Conservation (phyloP, 2,329 filamentous ascomycete species). For the Penicillium palitans region DNA sequence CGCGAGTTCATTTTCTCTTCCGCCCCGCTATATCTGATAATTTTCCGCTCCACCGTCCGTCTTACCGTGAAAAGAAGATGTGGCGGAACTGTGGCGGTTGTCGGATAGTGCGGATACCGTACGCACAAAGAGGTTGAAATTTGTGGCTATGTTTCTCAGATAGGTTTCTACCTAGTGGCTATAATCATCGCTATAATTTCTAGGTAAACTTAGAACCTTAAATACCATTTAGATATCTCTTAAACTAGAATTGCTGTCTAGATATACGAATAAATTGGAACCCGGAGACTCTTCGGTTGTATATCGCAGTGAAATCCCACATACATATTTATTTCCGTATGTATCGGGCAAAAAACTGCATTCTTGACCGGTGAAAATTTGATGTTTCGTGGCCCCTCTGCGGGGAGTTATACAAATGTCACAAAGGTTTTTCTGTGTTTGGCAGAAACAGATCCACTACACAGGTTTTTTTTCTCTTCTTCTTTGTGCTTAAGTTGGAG, state of each 20-base stretch:
- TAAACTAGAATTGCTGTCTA: neutral
- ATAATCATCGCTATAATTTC: neutral
- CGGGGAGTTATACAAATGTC: conserved; percentile 20
- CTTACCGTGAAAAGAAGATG: conserved; percentile 15
- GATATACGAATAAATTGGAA: neutral
- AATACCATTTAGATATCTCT: neutral
- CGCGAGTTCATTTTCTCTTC: conserved; percentile 3
- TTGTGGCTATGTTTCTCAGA: neutral
- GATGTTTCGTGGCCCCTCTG: conserved; percentile 24
- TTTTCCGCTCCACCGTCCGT: conserved; percentile 22
- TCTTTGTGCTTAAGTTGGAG: conserved; percentile 22
- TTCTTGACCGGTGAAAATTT: conserved; percentile 22
- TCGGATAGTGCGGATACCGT: conserved; percentile 25
- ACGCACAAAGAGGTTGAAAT: conserved; percentile 14
- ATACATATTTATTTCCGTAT: neutral
- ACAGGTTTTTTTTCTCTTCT: conserved; percentile 13
- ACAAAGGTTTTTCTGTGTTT: conserved; percentile 21
- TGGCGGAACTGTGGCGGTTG: conserved; percentile 12
- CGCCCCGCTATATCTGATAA: conserved; percentile 20
- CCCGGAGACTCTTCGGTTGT: neutral
- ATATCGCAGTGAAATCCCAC: neutral
- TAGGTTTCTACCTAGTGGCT: neutral
- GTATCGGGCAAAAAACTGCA: conserved; percentile 6
- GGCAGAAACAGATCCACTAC: conserved; percentile 23
- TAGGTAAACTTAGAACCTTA: neutral